Evolutionary conservation across 1,139 yeast genomes (phyloP), one percentile per base, ranked within the genome.

Genomic region (Yamadazyma aaseri): DNA sequence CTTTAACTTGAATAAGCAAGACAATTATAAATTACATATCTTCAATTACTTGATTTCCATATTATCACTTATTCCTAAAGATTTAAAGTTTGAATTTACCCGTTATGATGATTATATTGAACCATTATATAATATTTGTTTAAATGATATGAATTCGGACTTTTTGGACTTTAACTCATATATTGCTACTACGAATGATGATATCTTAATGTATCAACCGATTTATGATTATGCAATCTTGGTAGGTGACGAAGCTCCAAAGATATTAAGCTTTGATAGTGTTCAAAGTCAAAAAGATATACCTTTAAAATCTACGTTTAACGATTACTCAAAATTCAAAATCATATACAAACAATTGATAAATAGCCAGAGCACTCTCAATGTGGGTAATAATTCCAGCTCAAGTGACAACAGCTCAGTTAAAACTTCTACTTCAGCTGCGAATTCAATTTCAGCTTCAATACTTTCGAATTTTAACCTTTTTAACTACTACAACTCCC

Each of bases 151-250:
- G 33, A 51, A 44, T 18, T 14, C 36, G 1, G 35, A 32, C 23
- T 31, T 40, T n/a, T 26, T 36, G 12, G 26, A 34, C 3, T 54
- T 29, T 23, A 51, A 9, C 34, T 50, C 31, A 31, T 52, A 5
- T 43, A 53, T 20, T 27, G 92, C 84, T 1, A 71, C 79, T 12
- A 82, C 95, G 1, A 76, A 83, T 34, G 96, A 86, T 53, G 84
- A 79, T 39, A 76, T 86, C 16, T 53, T 85, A 31, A 59, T 78
- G 48, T 78, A 71, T 40, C 81, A 79, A 44, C 69, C 71, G 11
- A 47, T 81, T 2, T 85, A 74, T 52, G 94, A 85, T 40, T 43
- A 56, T 28, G 73, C 63, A 2, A 55, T 80, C 15, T 46, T 62
- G 21, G 36, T 65, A 15, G 53, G 52, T 16, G 55, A 54, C n/a